Evolutionary conservation across 176 grass and related monocot species (phyloP), one percentile per base, ranked within the genome.

Genomic region (Ampelocalamus luodianensis): DNA sequence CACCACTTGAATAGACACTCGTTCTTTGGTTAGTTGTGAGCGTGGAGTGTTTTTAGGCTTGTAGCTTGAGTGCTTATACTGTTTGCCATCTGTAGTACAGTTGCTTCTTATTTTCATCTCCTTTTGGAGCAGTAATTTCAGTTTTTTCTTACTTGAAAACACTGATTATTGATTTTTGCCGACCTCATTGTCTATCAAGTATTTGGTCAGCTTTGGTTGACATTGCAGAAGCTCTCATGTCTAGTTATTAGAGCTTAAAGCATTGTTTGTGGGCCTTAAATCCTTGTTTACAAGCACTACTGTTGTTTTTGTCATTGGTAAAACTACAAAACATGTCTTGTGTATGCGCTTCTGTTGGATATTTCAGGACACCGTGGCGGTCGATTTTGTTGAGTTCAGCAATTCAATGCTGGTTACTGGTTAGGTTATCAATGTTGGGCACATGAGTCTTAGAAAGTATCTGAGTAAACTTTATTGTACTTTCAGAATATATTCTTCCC

Each of bases 201-300:
- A 32, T 71, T 56, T 71, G 22, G 22, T 71, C 51, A 82, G 79
- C 37, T 82, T 45, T 32, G 20, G 23, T 62, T 72, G 17, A 46
- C 40, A 32, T 20, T 29, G 36, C 1, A 5, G 42, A 23, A 62
- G 15, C 12, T 27, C 20, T 15, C 22, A 72, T 58, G 62, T 20
- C 67, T 82, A 60, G 2, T 44, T 20, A n/a, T 48, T 61, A 43
- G 73, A 60, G 38, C 75, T 44, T 77, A 18, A 15, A 24, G 56
- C 56, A 60, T 64, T 64, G 61, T 7, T 32, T 51, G 45, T 51
- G 71, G 13, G 5, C 8, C 70, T 66, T 37, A 37, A 36, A 29
- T 66, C 44, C 26, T 51, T 74, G 36, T 36, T 54, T 74, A 40
- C 34, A 40, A 51, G 10, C 49, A 34, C 32, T 5, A 34, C 4